Evolutionary conservation across 805 yeast genomes (phyloP), one percentile per base, ranked within the genome.

Genomic region (Wickerhamomyces rabaulensis): DNA sequence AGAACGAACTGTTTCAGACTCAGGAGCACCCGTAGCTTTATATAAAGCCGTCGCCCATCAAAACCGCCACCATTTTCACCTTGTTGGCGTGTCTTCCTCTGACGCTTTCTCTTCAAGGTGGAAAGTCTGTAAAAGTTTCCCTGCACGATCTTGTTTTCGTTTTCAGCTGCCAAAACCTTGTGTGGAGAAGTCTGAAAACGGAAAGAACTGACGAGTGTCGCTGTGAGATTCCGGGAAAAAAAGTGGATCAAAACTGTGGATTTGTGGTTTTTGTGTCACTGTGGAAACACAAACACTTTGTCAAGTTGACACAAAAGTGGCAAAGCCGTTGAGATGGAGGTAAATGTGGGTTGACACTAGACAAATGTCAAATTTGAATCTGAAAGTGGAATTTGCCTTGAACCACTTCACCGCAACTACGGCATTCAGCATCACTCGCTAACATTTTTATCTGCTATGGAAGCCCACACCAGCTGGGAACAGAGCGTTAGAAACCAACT

Each of bases 401-500:
- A 25, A 25, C 27, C 13, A 9, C 13, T 25, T 12, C 12, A 8
- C 27, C 13, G 27, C 9, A 25, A 27, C 10, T 27, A 27, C 31
- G n/a, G 31, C 31, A 27, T 13, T n/a, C 10, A 27, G n/a, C 31
- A 27, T n/a, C 31, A 27, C 15, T 27, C n/a, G 31, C 31, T 27
- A 27, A 27, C n/a, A 27, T 27, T 27, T 27, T 27, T 13, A 27
- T 27, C 36, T 33, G 36, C 17, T 16, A 33, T 33, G 36, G 36
- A 33, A 33, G 36, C 7, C 20, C 8, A 16, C 20, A 16, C 10
- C 20, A 16, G 20, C 36, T 33, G 19, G 36, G 39, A 36, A 13
- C 39, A 36, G n/a, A 7, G 39, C 21, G 9, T 48, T 17, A 26
- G 39, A 25, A 22, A 4, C 6, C 50, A 52, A 39, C 37, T 52